Conservation (phyloP, 192 early-diverging fungal genomes). For the Linnemannia elongata region DNA sequence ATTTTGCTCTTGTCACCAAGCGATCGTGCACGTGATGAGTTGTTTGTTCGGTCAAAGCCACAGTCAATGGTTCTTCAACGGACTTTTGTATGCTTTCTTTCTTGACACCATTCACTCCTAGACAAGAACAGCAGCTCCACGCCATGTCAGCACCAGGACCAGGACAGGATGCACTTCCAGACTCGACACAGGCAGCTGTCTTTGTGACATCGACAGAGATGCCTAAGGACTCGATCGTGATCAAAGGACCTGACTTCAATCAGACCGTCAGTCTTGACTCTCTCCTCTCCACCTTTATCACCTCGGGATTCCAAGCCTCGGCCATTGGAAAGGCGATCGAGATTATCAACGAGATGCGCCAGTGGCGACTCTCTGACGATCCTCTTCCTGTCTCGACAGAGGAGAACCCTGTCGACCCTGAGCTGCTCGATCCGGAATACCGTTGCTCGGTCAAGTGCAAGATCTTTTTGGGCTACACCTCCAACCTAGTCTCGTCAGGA, state of each 20-base stretch:
- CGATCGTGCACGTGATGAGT: neutral
- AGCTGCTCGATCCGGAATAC: constrained; percentile 70
- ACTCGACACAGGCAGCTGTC: constrained; percentile 64
- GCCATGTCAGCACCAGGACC: constrained; percentile 28
- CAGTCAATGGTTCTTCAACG: neutral
- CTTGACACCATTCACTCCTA: neutral
- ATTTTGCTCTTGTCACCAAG: neutral
- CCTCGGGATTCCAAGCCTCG: constrained; percentile 96
- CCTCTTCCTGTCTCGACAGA: constrained; percentile 57
- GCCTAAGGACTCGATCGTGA: constrained; percentile 72
- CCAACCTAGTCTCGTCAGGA: constrained; percentile 96
- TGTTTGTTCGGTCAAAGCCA: constrained; percentile 3
- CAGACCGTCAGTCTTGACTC: constrained; percentile 80
- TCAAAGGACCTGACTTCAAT: constrained; percentile 96
- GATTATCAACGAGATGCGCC: constrained; percentile 92
- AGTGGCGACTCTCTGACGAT: constrained; percentile 91
- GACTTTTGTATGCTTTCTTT: neutral
- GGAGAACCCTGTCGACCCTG: constrained; percentile 58
- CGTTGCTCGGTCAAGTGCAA: constrained; percentile 88
- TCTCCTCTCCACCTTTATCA: constrained; percentile 78
- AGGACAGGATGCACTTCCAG: constrained; percentile 37
- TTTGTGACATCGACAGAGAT: constrained; percentile 79
- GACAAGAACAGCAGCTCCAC: neutral
- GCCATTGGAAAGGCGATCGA: constrained; percentile 89
- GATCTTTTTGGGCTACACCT: constrained; percentile 98